phyloP scores from a whole-genome alignment of 768 basidiomycete genomes.

The Mycena capillaripes region DNA sequence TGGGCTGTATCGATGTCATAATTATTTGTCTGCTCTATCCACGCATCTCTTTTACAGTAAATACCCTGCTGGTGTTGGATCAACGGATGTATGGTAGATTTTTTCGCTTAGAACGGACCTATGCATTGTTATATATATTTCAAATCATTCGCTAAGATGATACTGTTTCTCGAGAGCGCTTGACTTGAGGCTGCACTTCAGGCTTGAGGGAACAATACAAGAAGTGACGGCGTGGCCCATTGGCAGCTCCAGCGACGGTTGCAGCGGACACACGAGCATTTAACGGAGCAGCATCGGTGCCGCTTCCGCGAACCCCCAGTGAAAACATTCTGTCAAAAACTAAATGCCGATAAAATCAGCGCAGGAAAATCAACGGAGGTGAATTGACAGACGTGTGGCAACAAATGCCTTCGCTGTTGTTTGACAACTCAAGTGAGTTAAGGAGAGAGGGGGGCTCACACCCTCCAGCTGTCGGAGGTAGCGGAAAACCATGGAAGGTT shows the following conservation, averaged over 20 bases:
- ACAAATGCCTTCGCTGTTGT: slow-evolving; percentile 91
- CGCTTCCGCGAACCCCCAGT: slow-evolving; percentile 83
- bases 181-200: slow-evolving; percentile 64
- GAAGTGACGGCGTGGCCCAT: slow-evolving; percentile 87
- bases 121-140: slow-evolving; percentile 36
- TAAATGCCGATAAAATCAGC: slow-evolving; percentile 45
- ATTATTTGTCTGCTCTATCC: slow-evolving; percentile 42
- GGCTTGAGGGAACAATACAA: slow-evolving; percentile 83
- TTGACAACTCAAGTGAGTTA: slow-evolving; percentile 91
- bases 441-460: slow-evolving; percentile 87
- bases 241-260: slow-evolving; percentile 71
- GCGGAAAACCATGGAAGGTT: slow-evolving; percentile 93
- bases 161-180: slow-evolving; percentile 57
- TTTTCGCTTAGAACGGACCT: slow-evolving; percentile 30
- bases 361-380: neutral
- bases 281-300: slow-evolving; percentile 73
- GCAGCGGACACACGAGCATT: slow-evolving; percentile 76
- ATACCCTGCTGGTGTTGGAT: slow-evolving; percentile 30
- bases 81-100: slow-evolving; percentile 34
- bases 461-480: slow-evolving; percentile 93
- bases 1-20: slow-evolving; percentile 38
- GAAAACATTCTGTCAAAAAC: slow-evolving; percentile 95
- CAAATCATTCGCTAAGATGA: slow-evolving; percentile 20
- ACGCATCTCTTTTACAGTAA: slow-evolving; percentile 32
- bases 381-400: slow-evolving; percentile 74